Conservation (phyloP, 2,329 filamentous ascomycete species). For the Pyrenophora tritici-repentis region DNA sequence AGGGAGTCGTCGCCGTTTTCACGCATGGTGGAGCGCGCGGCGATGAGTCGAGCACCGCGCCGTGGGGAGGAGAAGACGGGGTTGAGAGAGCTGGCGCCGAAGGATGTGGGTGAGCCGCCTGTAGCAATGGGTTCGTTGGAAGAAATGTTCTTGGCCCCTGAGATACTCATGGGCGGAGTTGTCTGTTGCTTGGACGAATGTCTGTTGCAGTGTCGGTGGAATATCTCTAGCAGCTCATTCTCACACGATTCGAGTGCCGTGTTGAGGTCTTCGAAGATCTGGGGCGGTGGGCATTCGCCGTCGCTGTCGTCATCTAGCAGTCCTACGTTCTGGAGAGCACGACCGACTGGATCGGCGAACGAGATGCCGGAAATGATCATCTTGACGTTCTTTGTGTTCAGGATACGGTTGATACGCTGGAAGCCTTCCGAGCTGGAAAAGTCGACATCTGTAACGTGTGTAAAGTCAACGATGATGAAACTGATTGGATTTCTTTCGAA, state of each 20-base stretch:
- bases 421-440: conserved; percentile 97
- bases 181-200: conserved; percentile 45
- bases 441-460: conserved; percentile 88
- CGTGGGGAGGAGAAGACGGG: conserved; percentile 75
- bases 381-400: conserved; percentile 76
- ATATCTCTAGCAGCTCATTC: conserved; percentile 80
- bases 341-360: conserved; percentile 74
- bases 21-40: conserved; percentile 75
- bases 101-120: conserved; percentile 31
- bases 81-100: conserved; percentile 52
- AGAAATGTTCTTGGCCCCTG: conserved; percentile 17
- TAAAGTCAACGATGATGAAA: conserved; percentile 87
- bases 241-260: conserved; percentile 93
- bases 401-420: conserved; percentile 83
- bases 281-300: conserved; percentile 51
- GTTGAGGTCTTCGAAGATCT: conserved; percentile 87
- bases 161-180: conserved; percentile 45
- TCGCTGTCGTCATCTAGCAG: conserved; percentile 77
- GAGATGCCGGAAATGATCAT: conserved; percentile 84
- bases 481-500: conserved; percentile 81
- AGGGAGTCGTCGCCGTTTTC: conserved; percentile 49
- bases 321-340: conserved; percentile 80
- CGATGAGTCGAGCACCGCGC: conserved; percentile 74
- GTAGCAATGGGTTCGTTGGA: conserved; percentile 20
- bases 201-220: conserved; percentile 51